These are phyloP conservation scores for Colletotrichum sp. DNA, from an alignment of 2,329 filamentous ascomycete genomes.

Conservation along the genomic window DNA sequence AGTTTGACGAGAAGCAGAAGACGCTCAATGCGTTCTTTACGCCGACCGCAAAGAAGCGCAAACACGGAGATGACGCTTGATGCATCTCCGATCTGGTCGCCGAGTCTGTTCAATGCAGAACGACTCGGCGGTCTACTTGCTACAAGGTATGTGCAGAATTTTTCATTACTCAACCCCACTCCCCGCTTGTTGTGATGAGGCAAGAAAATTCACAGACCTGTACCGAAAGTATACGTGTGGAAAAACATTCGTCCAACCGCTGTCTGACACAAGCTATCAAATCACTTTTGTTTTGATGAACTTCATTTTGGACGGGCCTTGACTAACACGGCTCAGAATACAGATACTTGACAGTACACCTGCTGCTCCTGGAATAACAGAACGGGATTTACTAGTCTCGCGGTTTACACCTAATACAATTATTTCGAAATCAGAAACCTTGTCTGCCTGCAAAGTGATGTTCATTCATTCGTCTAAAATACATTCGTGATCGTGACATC, in stretches of 20 bases:
- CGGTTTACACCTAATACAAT: too few species aligned
- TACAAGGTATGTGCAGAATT: slow-evolving; percentile 42
- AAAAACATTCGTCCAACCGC: slow-evolving; percentile 80
- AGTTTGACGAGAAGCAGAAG: slow-evolving; percentile 76
- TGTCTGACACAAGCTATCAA: slow-evolving; percentile 64
- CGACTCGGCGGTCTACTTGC: neutral
- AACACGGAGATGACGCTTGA: slow-evolving; percentile 33
- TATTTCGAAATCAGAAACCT: too few species aligned
- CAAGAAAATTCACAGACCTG: slow-evolving; percentile 80
- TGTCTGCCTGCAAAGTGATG: too few species aligned
- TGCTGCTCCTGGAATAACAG: neutral
- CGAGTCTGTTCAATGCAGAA: neutral
- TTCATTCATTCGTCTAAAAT: too few species aligned
- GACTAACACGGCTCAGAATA: neutral
- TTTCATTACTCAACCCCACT: neutral
- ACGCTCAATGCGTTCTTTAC: slow-evolving; percentile 79
- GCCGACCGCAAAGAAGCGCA: slow-evolving; percentile 53
- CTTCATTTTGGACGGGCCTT: neutral
- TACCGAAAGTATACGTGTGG: slow-evolving; percentile 75
- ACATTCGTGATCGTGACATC: too few species aligned
- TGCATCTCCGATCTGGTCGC: neutral
- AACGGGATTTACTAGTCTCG: neutral
- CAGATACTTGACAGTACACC: too few species aligned
- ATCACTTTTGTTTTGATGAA: slow-evolving; percentile 5
- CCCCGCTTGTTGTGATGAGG: slow-evolving; percentile 71